Base-by-base conservation (phyloP, 1,284 basidiomycete genomes). In the Stygiomarasmius scandens region DNA sequence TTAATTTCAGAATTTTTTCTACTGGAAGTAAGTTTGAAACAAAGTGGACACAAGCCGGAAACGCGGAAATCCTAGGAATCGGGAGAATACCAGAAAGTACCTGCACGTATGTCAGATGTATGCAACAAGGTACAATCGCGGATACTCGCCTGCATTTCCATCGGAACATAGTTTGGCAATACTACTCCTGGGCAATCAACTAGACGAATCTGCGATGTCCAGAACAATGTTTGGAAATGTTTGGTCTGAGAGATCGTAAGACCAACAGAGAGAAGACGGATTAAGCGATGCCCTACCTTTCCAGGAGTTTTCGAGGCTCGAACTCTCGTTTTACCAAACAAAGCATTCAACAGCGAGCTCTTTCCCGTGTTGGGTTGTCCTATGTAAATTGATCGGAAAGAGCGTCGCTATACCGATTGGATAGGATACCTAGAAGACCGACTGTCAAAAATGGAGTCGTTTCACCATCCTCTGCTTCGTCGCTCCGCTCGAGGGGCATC, bases 361-460 rank as follows among this genome's bases (percentile, higher is more conserved):
- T 98, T 98, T 25, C 95, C 95, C 32, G 96, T 94, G 68, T 96
- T 97, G 9, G 95, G 95, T 67, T 96, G 94, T 10, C 92, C 91
- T 92, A 61, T 38, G 34, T 49, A 56, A 43, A 58, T 22, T 49
- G 46, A 49, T 38, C 43, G 45, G 36, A 49, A 24, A 45, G 46
- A 52, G 46, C 43, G 20, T 45, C 45, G 25, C 46, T 27, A 22
- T 49, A 10, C 10, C n/a, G 32, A 24, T 48, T 34, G 27, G 38
- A 46, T 5, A 24, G 63, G 74, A 25, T 66, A 84, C 93, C 94
- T 61, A 96, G 90, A 32, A 96, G 70, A 0, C 94, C 94, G 54
- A 96, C 79, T 0, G 92, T 95, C 45, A 96, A 69, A 61, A 84
- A 85, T 32, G 87, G 84, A 2, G 80, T n/a, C n/a, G 78, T 62